Evolutionary conservation across 257 asterid species (phyloP).

Genomic region (Jacaranda copaia): DNA sequence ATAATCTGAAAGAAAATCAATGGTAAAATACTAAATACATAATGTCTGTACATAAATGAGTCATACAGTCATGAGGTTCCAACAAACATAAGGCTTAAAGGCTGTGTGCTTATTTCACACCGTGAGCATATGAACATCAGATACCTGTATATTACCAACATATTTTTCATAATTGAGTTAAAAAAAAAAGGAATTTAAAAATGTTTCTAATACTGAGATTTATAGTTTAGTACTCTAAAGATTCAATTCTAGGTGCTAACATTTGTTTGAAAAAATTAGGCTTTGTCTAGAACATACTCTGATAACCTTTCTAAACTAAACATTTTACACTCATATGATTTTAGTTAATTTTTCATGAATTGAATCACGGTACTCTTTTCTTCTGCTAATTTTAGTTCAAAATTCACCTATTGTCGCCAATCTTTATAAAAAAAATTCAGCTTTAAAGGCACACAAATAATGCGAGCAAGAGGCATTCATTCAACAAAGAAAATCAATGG

Average conservation of each 20-base stretch:
- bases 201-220: constrained; percentile 11
- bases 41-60: not conserved
- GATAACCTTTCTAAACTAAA: not conserved
- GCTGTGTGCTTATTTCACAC: not conserved
- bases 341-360: not conserved
- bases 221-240: not conserved
- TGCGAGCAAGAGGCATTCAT: not conserved
- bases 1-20: constrained; percentile 45
- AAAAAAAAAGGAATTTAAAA: no score
- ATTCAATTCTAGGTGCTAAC: not conserved
- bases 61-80: not conserved
- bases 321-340: not conserved
- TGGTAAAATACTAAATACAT: not conserved
- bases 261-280: not conserved
- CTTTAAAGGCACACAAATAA: not conserved
- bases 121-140: constrained; percentile 12
- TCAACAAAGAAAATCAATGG: constrained; percentile 20
- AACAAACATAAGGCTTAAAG: not conserved
- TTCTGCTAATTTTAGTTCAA: not conserved
- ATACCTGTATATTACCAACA: not conserved
- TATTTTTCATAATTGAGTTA: not conserved
- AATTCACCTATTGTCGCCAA: not conserved
- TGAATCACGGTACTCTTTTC: not conserved
- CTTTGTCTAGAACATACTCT: not conserved
- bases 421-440: not conserved